These are phyloP conservation scores for Mycena vitilis DNA, from an alignment of 768 basidiomycete genomes.

Conservation along the genomic window DNA sequence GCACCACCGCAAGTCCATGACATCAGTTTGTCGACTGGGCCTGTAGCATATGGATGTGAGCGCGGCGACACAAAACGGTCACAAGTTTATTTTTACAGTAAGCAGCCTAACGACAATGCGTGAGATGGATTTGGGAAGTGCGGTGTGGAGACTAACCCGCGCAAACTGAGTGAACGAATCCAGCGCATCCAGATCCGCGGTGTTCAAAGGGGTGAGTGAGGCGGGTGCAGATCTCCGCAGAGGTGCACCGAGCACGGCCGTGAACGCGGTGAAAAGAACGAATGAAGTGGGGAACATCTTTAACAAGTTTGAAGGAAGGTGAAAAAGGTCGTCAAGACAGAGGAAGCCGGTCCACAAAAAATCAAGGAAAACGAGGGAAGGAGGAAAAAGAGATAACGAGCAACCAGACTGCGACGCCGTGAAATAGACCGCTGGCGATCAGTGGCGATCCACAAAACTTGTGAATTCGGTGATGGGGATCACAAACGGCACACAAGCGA, in stretches of 20 bases:
- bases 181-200: background rate
- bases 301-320: constrained; percentile 13
- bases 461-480: constrained; percentile 1
- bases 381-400: background rate
- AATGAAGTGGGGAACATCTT: constrained; percentile 26
- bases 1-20: constrained; percentile 47
- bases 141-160: constrained; percentile 26
- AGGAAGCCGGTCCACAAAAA: constrained; percentile 20
- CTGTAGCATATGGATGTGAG: constrained; percentile 11
- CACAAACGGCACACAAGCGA: background rate
- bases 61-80: background rate
- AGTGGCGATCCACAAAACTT: background rate
- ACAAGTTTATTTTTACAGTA: constrained; percentile 38
- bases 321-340: constrained; percentile 33
- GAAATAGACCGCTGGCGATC: background rate
- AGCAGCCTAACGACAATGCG: constrained; percentile 37
- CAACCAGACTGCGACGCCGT: background rate
- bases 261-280: constrained; percentile 27
- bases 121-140: background rate
- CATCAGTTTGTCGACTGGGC: constrained; percentile 40
- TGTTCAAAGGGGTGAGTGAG: constrained; percentile 11
- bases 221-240: constrained; percentile 2
- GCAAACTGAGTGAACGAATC: constrained; percentile 48
- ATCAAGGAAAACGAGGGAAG: background rate
- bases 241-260: constrained; percentile 24